These are phyloP conservation scores for Delitschia confertaspora DNA, from an alignment of 495 filamentous ascomycete species.

Conservation along the genomic window DNA sequence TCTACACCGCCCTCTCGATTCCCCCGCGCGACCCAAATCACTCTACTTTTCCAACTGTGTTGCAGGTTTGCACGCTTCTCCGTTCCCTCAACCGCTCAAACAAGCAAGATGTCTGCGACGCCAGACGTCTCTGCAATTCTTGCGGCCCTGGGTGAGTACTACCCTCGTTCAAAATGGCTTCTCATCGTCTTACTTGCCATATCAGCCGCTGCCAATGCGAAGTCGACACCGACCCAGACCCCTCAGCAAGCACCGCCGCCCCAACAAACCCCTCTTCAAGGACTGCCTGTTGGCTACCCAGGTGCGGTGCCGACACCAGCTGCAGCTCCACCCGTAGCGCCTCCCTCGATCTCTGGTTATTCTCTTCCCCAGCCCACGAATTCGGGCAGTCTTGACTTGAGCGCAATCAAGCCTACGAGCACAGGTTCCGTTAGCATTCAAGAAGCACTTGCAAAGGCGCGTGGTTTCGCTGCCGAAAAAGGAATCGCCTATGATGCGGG, in stretches of 20 bases:
- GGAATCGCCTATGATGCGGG: slow-evolving; percentile 43
- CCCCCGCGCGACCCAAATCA: not conserved
- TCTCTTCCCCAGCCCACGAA: slow-evolving; percentile 57
- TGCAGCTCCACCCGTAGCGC: too few relatives aligned
- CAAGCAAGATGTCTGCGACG: slow-evolving; percentile 12
- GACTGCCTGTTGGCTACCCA: slow-evolving; percentile 33
- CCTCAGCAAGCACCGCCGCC: slow-evolving; percentile 9
- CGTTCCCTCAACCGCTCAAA: not conserved
- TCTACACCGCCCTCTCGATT: not conserved
- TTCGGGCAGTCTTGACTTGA: slow-evolving; percentile 64
- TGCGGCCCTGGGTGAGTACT: slow-evolving; percentile 16
- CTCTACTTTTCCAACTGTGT: not conserved
- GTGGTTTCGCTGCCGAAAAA: slow-evolving; percentile 61
- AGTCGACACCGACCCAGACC: slow-evolving; percentile 33
- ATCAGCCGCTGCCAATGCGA: slow-evolving; percentile 37
- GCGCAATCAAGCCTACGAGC: slow-evolving; percentile 60
- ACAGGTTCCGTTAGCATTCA: slow-evolving; percentile 64
- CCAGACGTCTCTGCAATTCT: slow-evolving; percentile 23
- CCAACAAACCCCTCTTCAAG: slow-evolving; percentile 8
- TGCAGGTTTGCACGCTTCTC: not conserved
- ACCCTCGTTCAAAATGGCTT: not conserved
- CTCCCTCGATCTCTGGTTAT: slow-evolving; percentile 38
- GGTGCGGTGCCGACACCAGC: slow-evolving; percentile 31
- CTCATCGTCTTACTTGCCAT: slow-evolving; percentile 1
- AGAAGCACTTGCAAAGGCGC: slow-evolving; percentile 66